Conservation (phyloP, 1,139 yeast genomes). For the Candida pseudocylindracea region DNA sequence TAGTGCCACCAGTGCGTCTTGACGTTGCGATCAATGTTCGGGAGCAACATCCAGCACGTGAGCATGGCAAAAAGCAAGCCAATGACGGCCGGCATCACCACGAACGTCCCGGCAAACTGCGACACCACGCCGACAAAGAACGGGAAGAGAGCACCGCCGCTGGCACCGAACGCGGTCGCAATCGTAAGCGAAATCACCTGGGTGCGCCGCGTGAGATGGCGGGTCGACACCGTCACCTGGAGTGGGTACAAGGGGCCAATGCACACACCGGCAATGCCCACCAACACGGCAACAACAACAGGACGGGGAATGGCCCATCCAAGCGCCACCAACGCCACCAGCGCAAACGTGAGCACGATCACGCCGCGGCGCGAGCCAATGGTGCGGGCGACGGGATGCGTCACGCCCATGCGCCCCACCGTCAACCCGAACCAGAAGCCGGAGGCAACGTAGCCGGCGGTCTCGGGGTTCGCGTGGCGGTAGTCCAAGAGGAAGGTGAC, state of each 20-base stretch:
- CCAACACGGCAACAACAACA: conserved; percentile 19
- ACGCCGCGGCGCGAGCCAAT: conserved; percentile 29
- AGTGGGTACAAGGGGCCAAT: conserved; percentile 36
- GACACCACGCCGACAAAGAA: conserved; percentile 30
- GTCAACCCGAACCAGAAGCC: conserved; percentile 60
- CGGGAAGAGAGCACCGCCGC: conserved; percentile 39
- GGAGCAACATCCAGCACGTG: conserved; percentile 21
- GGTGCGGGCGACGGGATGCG: conserved; percentile 15
- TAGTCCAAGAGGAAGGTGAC: conserved; percentile 38
- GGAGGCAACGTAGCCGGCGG: conserved; percentile 42
- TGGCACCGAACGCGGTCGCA: conserved; percentile 34
- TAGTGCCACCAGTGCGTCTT: background rate
- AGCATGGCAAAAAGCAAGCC: conserved; percentile 15
- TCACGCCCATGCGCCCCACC: conserved; percentile 28
- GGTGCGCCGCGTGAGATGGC: conserved; percentile 27
- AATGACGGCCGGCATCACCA: conserved; percentile 30
- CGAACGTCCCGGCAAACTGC: conserved; percentile 26
- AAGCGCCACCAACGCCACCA: conserved; percentile 15
- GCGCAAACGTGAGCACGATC: conserved; percentile 9
- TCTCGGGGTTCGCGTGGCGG: conserved; percentile 18
- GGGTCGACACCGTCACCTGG: conserved; percentile 21
- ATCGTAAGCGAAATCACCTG: conserved; percentile 30
- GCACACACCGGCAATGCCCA: conserved; percentile 22
- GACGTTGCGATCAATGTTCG: conserved; percentile 8
- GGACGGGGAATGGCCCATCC: conserved; percentile 23